Evolutionary conservation across 2,329 filamentous ascomycete genomes (phyloP).

Genomic region (Malbranchea cinnamomea): DNA sequence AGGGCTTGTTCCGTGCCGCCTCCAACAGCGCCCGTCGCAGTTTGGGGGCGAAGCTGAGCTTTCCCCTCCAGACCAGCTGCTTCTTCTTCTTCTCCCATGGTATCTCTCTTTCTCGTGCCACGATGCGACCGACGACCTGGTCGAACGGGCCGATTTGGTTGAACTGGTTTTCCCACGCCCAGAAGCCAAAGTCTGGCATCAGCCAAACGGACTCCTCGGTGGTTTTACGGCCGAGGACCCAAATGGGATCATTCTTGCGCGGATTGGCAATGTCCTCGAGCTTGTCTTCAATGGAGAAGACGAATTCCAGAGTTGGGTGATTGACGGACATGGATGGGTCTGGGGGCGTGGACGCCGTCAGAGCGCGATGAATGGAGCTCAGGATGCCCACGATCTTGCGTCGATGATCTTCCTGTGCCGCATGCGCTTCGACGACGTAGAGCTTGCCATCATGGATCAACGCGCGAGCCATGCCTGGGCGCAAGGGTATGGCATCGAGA

Average conservation of each 20-base stretch:
- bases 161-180: constrained; percentile 30
- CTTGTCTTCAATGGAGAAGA: constrained; percentile 29
- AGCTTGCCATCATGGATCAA: constrained; percentile 21
- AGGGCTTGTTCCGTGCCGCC: constrained; percentile 25
- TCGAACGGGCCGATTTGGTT: constrained; percentile 23
- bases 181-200: constrained; percentile 39
- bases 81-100: constrained; percentile 24
- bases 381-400: constrained; percentile 28
- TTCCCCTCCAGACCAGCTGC: constrained; percentile 36
- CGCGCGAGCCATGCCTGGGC: constrained; percentile 21
- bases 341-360: constrained; percentile 23
- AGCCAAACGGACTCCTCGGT: constrained; percentile 32
- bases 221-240: constrained; percentile 28
- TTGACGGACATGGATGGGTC: constrained; percentile 23
- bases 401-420: constrained; percentile 23
- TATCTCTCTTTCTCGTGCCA: constrained; percentile 10
- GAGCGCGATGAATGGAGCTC: constrained; percentile 35
- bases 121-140: constrained; percentile 21
- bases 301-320: constrained; percentile 31
- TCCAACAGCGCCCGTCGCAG: constrained; percentile 27
- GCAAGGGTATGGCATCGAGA: constrained; percentile 16
- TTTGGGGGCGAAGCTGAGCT: constrained; percentile 27
- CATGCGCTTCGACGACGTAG: constrained; percentile 17
- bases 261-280: constrained; percentile 27
- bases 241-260: constrained; percentile 24